Evolutionary conservation across 2,329 filamentous ascomycete genomes (phyloP).

Genomic region (Aspergillus sp.): DNA sequence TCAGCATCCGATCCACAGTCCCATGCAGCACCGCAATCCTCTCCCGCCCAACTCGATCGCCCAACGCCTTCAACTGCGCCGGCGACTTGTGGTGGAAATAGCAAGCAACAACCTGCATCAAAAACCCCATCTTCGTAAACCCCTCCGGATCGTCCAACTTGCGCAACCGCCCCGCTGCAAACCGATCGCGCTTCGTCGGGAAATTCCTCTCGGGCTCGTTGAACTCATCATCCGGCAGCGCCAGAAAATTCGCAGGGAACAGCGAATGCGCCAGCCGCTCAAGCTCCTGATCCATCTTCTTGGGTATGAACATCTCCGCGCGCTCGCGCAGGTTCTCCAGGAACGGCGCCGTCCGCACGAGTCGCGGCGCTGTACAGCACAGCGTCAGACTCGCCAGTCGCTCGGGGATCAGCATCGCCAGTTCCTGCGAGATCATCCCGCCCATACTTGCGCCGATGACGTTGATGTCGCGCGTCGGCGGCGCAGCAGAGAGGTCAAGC

Average conservation of each 20-base stretch:
- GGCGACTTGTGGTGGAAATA: constrained; percentile 76
- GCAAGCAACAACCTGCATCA: constrained; percentile 75
- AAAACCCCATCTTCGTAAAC: constrained; percentile 67
- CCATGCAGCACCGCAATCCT: constrained; percentile 79
- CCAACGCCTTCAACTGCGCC: constrained; percentile 65
- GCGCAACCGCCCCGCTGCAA: constrained; percentile 73
- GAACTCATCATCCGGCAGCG: constrained; percentile 57
- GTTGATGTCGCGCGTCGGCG: constrained; percentile 56
- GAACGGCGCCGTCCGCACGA: constrained; percentile 60
- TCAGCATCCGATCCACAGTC: constrained; percentile 74
- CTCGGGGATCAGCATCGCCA: constrained; percentile 47
- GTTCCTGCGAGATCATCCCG: constrained; percentile 88
- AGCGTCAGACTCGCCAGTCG: constrained; percentile 59
- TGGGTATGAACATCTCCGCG: constrained; percentile 64
- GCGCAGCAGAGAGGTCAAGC: constrained; percentile 44
- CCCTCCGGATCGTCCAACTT: constrained; percentile 64
- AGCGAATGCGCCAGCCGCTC: constrained; percentile 64
- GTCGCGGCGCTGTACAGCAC: constrained; percentile 60
- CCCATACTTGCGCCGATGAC: constrained; percentile 80
- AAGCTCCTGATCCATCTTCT: constrained; percentile 66
- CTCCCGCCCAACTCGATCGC: constrained; percentile 67
- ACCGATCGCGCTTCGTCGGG: constrained; percentile 75
- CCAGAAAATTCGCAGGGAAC: constrained; percentile 66
- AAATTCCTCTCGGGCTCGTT: constrained; percentile 52
- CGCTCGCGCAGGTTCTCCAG: constrained; percentile 63